Evolutionary conservation across 441 rosid genomes (phyloP).

Genomic region (Pelargonium cotyledonis): DNA sequence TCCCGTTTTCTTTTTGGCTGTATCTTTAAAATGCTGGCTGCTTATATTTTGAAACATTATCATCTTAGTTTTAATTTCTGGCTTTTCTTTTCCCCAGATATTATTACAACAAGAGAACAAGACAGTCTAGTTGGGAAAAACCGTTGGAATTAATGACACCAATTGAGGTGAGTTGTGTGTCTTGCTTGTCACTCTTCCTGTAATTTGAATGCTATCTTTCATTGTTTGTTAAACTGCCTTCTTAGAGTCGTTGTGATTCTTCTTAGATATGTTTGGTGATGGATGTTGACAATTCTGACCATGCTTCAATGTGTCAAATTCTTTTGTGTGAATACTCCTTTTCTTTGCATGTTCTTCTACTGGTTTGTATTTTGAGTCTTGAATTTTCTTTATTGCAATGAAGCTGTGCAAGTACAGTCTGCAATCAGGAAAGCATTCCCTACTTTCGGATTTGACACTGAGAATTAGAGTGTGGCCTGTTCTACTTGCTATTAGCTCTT

Average conservation of each 20-base stretch:
- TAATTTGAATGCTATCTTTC: constrained; percentile 12
- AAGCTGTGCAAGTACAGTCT: not conserved
- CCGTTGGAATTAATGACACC: constrained; percentile 95
- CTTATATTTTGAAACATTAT: constrained; percentile 1
- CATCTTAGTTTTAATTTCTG: constrained; percentile 9
- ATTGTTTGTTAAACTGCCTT: constrained; percentile 10
- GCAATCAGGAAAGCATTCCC: not conserved
- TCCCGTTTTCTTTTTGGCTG: not conserved
- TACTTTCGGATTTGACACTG: not conserved
- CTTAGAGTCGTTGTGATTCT: constrained; percentile 12
- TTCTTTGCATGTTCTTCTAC: constrained; percentile 37
- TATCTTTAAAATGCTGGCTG: not conserved
- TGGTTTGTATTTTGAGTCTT: constrained; percentile 44
- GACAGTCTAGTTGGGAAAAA: constrained; percentile 96
- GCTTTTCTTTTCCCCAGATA: constrained; percentile 40
- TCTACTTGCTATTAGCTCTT: constrained; percentile 3
- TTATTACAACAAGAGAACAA: constrained; percentile 89
- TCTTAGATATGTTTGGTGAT: constrained; percentile 16
- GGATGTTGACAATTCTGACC: constrained; percentile 27
- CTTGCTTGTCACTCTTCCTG: constrained; percentile 15
- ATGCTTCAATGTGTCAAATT: constrained; percentile 24
- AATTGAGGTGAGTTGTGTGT: constrained; percentile 63
- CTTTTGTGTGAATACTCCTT: constrained; percentile 31
- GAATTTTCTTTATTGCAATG: not conserved
- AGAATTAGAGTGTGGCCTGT: not conserved